Percentiles rank a stretch among this genome's conserved stretches.
These are phyloP conservation scores for Neopestalotiopsis sp. DNA, from an alignment of 2,329 filamentous ascomycete species.

Conservation along the genomic window DNA sequence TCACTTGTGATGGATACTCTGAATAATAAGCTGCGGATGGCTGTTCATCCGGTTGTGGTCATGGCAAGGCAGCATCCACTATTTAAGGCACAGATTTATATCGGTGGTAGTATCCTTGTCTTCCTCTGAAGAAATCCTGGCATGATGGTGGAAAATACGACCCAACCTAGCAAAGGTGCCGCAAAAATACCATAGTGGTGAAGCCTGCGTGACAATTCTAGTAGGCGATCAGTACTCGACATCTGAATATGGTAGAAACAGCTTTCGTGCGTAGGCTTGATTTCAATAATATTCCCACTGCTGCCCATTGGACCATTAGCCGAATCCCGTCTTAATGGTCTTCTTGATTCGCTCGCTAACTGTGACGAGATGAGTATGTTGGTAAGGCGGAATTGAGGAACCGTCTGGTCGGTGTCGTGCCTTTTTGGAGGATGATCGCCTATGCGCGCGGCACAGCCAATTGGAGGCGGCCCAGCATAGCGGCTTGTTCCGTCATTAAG, in stretches of 20 bases:
- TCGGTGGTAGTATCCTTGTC: neutral
- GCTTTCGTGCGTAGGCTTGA: neutral
- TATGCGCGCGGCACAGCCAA: neutral
- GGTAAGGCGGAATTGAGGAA: neutral
- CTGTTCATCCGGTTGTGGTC: neutral
- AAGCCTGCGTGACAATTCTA: neutral
- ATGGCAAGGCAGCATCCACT: neutral
- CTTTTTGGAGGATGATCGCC: neutral
- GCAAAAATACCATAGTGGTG: neutral
- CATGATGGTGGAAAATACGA: neutral
- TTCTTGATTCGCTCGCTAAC: neutral
- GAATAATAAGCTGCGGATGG: neutral
- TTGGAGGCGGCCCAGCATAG: neutral
- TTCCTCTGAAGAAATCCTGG: neutral
- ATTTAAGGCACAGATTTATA: neutral
- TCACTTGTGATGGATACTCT: neutral
- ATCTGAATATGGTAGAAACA: neutral
- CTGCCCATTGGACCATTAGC: neutral
- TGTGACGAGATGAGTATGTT: neutral
- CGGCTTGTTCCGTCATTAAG: neutral
- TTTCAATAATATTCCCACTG: neutral
- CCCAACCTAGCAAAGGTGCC: neutral
- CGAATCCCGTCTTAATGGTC: neutral
- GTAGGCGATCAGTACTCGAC: neutral
- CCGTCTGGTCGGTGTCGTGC: neutral